Conservation (phyloP, 257 asterid species). For the Solanum pinnatisectum region DNA sequence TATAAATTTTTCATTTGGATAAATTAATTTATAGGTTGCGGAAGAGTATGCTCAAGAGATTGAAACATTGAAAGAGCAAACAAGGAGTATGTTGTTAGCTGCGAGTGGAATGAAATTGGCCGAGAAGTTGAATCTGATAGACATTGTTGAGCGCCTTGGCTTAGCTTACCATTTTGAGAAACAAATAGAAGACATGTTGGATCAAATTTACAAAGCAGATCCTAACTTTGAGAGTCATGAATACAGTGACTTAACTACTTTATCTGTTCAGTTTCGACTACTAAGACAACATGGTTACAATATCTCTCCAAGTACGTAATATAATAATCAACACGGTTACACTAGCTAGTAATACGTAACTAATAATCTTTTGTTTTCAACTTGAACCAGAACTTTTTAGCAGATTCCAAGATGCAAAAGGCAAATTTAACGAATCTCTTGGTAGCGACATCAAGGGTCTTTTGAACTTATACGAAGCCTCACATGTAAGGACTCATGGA, state of each 20-base stretch:
- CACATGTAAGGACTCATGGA: slow-evolving; percentile 20
- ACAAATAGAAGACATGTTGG: slow-evolving; percentile 19
- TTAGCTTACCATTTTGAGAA: slow-evolving; percentile 17
- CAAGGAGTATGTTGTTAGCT: neutral
- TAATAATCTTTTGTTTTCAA: no score
- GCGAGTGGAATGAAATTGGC: neutral
- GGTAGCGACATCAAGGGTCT: neutral
- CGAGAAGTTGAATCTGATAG: slow-evolving; percentile 13
- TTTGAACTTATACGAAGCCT: slow-evolving; percentile 25
- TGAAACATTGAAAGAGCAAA: slow-evolving; percentile 18
- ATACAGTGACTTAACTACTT: neutral
- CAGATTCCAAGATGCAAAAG: slow-evolving; percentile 11
- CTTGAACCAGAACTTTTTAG: neutral
- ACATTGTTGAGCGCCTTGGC: slow-evolving; percentile 31
- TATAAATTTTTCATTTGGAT: neutral
- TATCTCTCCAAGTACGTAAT: slow-evolving; percentile 9
- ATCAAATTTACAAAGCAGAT: neutral
- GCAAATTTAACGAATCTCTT: neutral
- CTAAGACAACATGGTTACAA: slow-evolving; percentile 32
- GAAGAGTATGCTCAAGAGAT: neutral
- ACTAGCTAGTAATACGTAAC: no score
- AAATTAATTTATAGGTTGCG: neutral
- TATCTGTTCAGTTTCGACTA: slow-evolving; percentile 17
- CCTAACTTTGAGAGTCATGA: neutral
- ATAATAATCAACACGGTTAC: no score